A percentile compares a stretch with the other conserved stretches of the same genome.
phyloP scores from a whole-genome alignment of 192 early-diverging fungal genomes.

The Phlyctochytrium planicorne region DNA sequence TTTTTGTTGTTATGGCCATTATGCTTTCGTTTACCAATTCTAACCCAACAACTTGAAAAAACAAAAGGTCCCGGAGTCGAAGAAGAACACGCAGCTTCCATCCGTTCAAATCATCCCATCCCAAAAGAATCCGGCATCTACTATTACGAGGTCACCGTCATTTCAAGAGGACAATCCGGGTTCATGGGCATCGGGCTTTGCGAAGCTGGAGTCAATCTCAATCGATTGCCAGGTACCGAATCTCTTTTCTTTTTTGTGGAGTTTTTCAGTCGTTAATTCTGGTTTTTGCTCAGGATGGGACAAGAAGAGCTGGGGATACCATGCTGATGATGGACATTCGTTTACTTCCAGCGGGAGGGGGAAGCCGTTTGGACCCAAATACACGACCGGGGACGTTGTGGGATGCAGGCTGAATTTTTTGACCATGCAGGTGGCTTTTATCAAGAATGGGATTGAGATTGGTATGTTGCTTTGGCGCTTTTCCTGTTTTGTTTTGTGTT shows the following conservation, averaged over 20 bases:
- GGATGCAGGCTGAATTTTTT: conserved; percentile 92
- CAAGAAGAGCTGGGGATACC: conserved; percentile 89
- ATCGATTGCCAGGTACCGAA: conserved; percentile 77
- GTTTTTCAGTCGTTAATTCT: not conserved
- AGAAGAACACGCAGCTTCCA: conserved; percentile 80
- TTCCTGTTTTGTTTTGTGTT: not conserved
- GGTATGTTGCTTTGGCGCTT: conserved; percentile 19
- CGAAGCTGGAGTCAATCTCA: conserved; percentile 45
- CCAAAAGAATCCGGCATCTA: conserved; percentile 84
- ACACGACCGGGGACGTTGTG: conserved; percentile 88
- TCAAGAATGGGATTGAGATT: conserved; percentile 86
- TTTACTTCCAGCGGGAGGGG: conserved; percentile 79
- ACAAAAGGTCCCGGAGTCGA: conserved; percentile 39
- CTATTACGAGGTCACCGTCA: conserved; percentile 87
- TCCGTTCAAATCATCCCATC: conserved; percentile 78
- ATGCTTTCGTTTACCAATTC: too few relatives aligned
- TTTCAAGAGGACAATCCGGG: conserved; percentile 85
- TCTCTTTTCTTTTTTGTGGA: not conserved
- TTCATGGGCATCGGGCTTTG: conserved; percentile 90
- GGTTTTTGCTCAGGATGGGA: conserved; percentile 73
- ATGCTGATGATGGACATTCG: conserved; percentile 90
- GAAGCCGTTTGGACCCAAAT: conserved; percentile 80
- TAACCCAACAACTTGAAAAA: not conserved
- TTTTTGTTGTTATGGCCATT: not conserved
- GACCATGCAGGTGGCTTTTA: conserved; percentile 77